Conservation (phyloP, 177 flowering plant genomes). For the Vitis hybrid region DNA sequence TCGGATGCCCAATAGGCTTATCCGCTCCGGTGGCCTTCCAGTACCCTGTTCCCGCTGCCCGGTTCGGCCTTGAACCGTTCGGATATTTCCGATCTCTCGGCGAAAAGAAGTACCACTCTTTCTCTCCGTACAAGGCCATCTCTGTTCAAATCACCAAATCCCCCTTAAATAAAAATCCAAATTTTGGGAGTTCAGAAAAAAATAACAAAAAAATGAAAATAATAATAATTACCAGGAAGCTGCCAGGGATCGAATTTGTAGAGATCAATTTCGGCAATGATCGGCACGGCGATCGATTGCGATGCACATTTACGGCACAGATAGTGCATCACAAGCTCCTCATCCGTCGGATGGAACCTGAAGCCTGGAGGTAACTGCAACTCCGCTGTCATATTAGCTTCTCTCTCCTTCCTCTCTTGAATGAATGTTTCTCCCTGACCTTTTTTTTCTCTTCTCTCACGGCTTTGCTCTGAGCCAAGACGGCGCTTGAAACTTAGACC, state of each 20-base stretch:
- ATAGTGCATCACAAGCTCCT: slow-evolving; percentile 86
- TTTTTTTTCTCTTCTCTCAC: slow-evolving; percentile 7
- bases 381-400: slow-evolving; percentile 27
- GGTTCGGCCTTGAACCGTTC: slow-evolving; percentile 89
- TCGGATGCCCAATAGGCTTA: slow-evolving; percentile 79
- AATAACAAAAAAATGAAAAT: neutral
- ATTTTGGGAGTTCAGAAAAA: neutral
- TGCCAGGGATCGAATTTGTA: slow-evolving; percentile 88
- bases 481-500: slow-evolving; percentile 54
- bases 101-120: slow-evolving; percentile 91
- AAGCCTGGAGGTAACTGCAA: slow-evolving; percentile 83
- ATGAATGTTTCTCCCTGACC: neutral
- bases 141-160: slow-evolving; percentile 22
- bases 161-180: neutral
- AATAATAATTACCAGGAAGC: slow-evolving; percentile 59
- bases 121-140: slow-evolving; percentile 74
- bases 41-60: slow-evolving; percentile 85
- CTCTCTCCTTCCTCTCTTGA: slow-evolving; percentile 12
- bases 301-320: slow-evolving; percentile 75
- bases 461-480: neutral
- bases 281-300: slow-evolving; percentile 68
- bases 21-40: slow-evolving; percentile 99
- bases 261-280: slow-evolving; percentile 81
- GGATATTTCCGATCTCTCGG: slow-evolving; percentile 92
- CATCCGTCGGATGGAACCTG: slow-evolving; percentile 93